Evolutionary conservation across 2,329 filamentous ascomycete species (phyloP).

Genomic region (Xylaria arbuscula): DNA sequence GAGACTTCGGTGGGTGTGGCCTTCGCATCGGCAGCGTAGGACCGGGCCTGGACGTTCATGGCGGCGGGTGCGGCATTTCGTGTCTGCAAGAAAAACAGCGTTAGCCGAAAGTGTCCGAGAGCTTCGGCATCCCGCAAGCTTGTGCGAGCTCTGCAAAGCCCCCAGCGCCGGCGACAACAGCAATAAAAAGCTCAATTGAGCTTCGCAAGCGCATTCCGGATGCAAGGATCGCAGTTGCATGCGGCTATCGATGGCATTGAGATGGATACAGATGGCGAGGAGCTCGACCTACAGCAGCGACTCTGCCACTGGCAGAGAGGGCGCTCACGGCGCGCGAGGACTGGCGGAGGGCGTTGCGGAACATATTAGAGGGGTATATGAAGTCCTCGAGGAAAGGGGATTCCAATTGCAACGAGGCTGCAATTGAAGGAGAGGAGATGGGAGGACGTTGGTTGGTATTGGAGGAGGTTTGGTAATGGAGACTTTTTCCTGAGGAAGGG

Average conservation of each 20-base stretch:
- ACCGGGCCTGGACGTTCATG: constrained; percentile 81
- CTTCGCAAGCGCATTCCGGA: constrained; percentile 46
- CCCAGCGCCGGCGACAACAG: constrained; percentile 43
- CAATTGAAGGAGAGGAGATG: constrained; percentile 71
- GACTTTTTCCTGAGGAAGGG: constrained; percentile 47
- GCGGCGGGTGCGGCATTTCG: constrained; percentile 86
- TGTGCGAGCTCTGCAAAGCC: constrained; percentile 55
- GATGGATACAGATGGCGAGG: constrained; percentile 51
- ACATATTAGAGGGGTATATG: constrained; percentile 77
- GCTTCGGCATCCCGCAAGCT: constrained; percentile 40
- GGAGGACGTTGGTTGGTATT: constrained; percentile 54
- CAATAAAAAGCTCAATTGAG: constrained; percentile 55
- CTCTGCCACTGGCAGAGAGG: constrained; percentile 90
- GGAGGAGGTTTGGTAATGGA: constrained; percentile 45
- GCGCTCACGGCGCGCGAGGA: constrained; percentile 94
- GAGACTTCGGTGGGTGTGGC: constrained; percentile 97
- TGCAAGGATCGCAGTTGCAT: constrained; percentile 54
- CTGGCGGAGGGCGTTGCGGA: constrained; percentile 98
- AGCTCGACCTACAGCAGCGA: constrained; percentile 86
- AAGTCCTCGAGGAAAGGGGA: constrained; percentile 61
- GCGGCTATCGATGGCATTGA: constrained; percentile 60
- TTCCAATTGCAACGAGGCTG: constrained; percentile 76
- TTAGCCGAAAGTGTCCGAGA: constrained; percentile 65
- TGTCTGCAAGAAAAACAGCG: constrained; percentile 70
- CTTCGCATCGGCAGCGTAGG: constrained; percentile 95